Evolutionary conservation across 2,329 filamentous ascomycete genomes (phyloP).

Genomic region (Botryotinia globosa): DNA sequence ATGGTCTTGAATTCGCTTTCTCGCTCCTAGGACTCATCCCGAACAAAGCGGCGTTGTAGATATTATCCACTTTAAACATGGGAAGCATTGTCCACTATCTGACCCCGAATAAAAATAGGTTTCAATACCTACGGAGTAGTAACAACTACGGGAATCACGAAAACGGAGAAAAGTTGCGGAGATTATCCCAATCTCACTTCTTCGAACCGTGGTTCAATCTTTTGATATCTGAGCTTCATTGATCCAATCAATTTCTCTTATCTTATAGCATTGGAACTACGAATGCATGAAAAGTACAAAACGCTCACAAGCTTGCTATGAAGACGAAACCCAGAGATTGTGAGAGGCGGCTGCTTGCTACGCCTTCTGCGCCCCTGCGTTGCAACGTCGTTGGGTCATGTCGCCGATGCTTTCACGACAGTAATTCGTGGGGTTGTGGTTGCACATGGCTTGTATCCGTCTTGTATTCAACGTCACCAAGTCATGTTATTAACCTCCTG

Average conservation of each 20-base stretch:
- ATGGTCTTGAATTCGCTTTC: background rate
- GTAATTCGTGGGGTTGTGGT: conserved; percentile 15
- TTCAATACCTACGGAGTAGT: too few relatives aligned
- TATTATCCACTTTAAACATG: conserved; percentile 8
- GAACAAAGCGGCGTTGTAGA: conserved; percentile 15
- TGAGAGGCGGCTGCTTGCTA: conserved; percentile 17
- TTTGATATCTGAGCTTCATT: conserved; percentile 7
- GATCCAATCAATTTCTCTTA: conserved; percentile 16
- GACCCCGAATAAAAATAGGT: conserved; percentile 16
- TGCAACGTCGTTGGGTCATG: conserved; percentile 18
- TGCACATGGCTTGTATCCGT: conserved; percentile 18
- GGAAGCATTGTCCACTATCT: conserved; percentile 15
- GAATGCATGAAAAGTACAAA: conserved; percentile 11
- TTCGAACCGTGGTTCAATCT: conserved; percentile 7
- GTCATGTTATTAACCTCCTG: conserved; percentile 16
- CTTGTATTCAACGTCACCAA: conserved; percentile 16
- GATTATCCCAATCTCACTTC: conserved; percentile 17
- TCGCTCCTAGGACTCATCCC: background rate
- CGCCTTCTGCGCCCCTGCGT: conserved; percentile 15
- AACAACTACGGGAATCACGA: conserved; percentile 11
- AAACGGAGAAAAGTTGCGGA: conserved; percentile 18
- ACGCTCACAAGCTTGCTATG: conserved; percentile 16
- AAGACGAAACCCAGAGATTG: conserved; percentile 2
- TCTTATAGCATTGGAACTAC: conserved; percentile 5
- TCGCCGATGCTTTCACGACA: conserved; percentile 14